Evolutionary conservation across 148 eudicot species (phyloP).

Genomic region (Nepenthes gracilis): DNA sequence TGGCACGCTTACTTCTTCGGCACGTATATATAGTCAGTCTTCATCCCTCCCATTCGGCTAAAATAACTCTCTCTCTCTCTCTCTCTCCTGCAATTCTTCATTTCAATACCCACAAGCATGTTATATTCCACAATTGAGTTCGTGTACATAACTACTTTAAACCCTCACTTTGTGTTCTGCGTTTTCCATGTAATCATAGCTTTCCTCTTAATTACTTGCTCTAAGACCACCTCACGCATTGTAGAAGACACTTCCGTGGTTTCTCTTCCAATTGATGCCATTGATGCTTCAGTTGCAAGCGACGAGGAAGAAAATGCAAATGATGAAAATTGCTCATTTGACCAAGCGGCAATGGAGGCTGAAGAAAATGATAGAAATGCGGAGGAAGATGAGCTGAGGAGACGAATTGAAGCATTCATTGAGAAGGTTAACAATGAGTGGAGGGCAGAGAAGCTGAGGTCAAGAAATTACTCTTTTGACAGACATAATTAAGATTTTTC

Average conservation of each 20-base stretch:
- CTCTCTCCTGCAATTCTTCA: too few relatives aligned
- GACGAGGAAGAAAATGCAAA: neutral
- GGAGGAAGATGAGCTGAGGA: slow-evolving; percentile 41
- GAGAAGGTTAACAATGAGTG: slow-evolving; percentile 45
- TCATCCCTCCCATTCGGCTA: too few relatives aligned
- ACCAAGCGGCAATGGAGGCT: neutral
- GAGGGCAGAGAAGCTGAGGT: slow-evolving; percentile 40
- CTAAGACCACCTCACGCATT: slow-evolving; percentile 6
- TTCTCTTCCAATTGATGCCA: neutral
- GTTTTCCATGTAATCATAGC: slow-evolving; percentile 61
- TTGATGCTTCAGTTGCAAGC: neutral
- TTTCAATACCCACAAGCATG: slow-evolving; percentile 3
- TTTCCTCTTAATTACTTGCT: slow-evolving; percentile 29
- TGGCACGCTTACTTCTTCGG: too few relatives aligned
- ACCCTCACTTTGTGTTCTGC: slow-evolving; percentile 37
- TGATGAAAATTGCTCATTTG: neutral
- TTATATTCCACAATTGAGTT: slow-evolving; percentile 34
- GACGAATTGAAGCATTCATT: slow-evolving; percentile 61
- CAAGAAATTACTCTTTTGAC: too few relatives aligned
- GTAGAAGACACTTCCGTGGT: neutral
- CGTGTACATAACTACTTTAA: slow-evolving; percentile 37
- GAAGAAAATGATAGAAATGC: slow-evolving; percentile 5
- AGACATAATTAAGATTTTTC: too few relatives aligned
- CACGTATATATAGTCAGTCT: too few relatives aligned
- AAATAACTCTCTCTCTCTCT: too few relatives aligned